These are phyloP conservation scores for Fusarium sp. DNA, from an alignment of 2,329 filamentous ascomycete genomes.

Conservation along the genomic window DNA sequence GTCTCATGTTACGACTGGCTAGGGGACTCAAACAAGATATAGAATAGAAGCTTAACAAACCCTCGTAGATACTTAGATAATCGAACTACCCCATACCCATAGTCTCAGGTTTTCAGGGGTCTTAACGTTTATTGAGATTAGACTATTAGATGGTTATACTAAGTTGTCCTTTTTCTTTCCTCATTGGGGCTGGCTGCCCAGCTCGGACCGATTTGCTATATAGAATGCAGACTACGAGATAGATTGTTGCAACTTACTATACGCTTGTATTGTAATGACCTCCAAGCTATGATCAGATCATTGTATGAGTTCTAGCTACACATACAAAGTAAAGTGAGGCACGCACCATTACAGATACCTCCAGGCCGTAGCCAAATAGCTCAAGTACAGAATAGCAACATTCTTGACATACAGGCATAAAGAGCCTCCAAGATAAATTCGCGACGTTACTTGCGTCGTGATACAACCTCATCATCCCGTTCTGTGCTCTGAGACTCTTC, in stretches of 20 bases:
- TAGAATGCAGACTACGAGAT: neutral
- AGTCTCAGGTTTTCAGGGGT: neutral
- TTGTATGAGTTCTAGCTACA: slow-evolving; percentile 4
- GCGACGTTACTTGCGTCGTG: slow-evolving; percentile 21
- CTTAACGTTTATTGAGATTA: neutral
- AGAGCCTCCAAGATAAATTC: slow-evolving; percentile 9
- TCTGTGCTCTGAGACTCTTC: slow-evolving; percentile 10
- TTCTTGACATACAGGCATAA: slow-evolving; percentile 4
- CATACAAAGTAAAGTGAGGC: slow-evolving; percentile 9
- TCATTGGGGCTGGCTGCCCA: neutral
- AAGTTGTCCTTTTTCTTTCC: neutral
- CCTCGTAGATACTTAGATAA: neutral
- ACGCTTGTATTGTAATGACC: neutral
- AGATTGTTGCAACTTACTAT: neutral
- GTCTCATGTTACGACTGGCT: slow-evolving; percentile 2
- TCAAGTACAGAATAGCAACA: slow-evolving; percentile 10
- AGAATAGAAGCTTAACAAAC: neutral
- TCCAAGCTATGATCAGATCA: neutral
- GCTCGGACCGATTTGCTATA: slow-evolving; percentile 3
- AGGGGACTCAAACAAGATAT: neutral
- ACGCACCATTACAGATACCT: slow-evolving; percentile 3
- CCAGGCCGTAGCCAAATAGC: slow-evolving; percentile 1
- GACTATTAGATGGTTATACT: neutral
- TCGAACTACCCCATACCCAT: neutral
- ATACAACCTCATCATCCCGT: slow-evolving; percentile 36